A percentile compares a stretch with the other conserved stretches of the same genome.
Evolutionary conservation across 805 yeast genomes (phyloP).

Genomic region (Zygotorulaspora florentina): DNA sequence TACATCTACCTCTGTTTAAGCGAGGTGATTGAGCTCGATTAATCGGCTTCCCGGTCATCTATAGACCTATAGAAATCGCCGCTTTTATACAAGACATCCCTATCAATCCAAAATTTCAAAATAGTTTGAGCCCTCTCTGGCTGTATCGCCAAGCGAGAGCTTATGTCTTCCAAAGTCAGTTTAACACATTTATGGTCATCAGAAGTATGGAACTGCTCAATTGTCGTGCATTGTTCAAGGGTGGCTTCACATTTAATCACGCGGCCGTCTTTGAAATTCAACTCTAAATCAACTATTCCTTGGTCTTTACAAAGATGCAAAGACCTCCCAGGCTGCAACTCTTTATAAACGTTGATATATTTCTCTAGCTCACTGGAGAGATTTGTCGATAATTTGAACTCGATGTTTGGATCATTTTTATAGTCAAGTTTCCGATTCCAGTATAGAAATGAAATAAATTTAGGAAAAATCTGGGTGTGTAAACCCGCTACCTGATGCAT

Average conservation of each 20-base stretch:
- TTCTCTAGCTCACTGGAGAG: constrained; percentile 41
- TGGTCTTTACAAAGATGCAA: constrained; percentile 53
- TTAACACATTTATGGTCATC: constrained; percentile 5
- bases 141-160: constrained; percentile 40
- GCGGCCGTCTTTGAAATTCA: constrained; percentile 49
- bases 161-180: constrained; percentile 36
- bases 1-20: too few species aligned
- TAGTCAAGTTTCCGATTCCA: constrained; percentile 57
- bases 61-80: constrained; percentile 13
- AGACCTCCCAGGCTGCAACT: constrained; percentile 52
- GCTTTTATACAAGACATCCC: constrained; percentile 47
- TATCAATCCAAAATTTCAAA: constrained; percentile 59
- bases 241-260: constrained; percentile 45
- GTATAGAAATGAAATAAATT: constrained; percentile 68
- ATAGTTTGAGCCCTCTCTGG: constrained; percentile 38
- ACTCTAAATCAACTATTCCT: constrained; percentile 59
- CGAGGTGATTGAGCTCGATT: not conserved
- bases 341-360: constrained; percentile 44
- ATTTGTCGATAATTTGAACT: constrained; percentile 46
- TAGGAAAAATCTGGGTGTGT: constrained; percentile 43
- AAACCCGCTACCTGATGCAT: constrained; percentile 32
- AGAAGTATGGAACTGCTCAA: constrained; percentile 42
- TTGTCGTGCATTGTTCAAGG: constrained; percentile 67
- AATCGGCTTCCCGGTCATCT: not conserved
- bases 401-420: constrained; percentile 20